Percentiles rank a stretch among this genome's conserved stretches.
Conservation (phyloP, 2,329 filamentous ascomycete species). For the Colletotrichum ledebouriae region DNA sequence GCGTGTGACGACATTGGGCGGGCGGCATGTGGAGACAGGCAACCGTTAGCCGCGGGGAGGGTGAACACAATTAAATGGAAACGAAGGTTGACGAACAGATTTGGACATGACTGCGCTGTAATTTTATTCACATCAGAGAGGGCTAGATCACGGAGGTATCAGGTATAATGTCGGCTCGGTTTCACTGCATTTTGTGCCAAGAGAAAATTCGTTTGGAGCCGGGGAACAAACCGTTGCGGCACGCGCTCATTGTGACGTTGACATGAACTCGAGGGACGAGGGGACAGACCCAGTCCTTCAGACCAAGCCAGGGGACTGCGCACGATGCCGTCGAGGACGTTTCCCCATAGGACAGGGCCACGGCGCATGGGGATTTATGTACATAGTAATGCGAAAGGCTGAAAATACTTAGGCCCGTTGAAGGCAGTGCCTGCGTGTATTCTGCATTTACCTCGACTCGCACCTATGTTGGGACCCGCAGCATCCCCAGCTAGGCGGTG, state of each 20-base stretch:
- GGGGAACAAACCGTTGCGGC: conserved; percentile 13
- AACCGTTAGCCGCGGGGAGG: conserved; percentile 6
- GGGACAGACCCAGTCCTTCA: conserved; percentile 6
- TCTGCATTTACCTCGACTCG: conserved; percentile 16
- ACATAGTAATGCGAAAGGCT: conserved; percentile 33
- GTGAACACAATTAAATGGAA: conserved; percentile 24
- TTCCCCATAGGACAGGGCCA: neutral
- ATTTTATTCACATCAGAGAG: conserved; percentile 26
- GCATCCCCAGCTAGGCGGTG: conserved; percentile 2
- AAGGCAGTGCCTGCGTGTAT: conserved; percentile 33
- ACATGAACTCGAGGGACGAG: conserved; percentile 16
- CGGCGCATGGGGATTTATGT: conserved; percentile 3
- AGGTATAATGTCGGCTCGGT: conserved; percentile 34
- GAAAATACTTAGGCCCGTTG: conserved; percentile 14
- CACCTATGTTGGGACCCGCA: conserved; percentile 21
- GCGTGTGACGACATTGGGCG: conserved; percentile 31
- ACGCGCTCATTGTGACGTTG: conserved; percentile 16
- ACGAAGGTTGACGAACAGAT: conserved; percentile 31
- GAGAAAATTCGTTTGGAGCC: conserved; percentile 6
- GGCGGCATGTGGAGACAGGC: conserved; percentile 31
- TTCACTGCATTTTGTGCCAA: conserved; percentile 26
- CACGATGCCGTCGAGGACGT: neutral
- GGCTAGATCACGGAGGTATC: conserved; percentile 16
- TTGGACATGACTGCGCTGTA: conserved; percentile 32
- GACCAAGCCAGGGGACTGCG: neutral